These are phyloP conservation scores for Chrysoporthe cubensis DNA, from an alignment of 2,329 filamentous ascomycete genomes.

Conservation along the genomic window DNA sequence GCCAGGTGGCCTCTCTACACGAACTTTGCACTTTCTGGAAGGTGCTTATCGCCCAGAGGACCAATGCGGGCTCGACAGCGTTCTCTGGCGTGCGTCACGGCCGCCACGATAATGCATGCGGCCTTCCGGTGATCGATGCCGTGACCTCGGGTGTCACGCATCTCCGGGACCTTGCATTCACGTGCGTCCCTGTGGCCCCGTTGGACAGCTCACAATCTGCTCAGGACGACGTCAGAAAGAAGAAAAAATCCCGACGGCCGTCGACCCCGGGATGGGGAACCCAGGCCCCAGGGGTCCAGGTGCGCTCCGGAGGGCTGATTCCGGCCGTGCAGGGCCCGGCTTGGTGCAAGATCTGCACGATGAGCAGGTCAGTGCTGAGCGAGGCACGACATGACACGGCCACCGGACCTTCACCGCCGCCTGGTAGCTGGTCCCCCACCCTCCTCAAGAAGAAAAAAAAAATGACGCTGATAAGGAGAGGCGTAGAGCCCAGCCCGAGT, in stretches of 20 bases:
- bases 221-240: background rate
- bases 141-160: constrained; percentile 20
- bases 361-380: too few species aligned
- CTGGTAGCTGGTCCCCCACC: too few species aligned
- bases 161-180: constrained; percentile 29
- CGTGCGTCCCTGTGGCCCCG: constrained; percentile 1
- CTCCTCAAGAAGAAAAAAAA: too few species aligned
- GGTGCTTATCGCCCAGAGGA: background rate
- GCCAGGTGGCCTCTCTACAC: background rate
- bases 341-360: too few species aligned
- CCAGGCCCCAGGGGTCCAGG: background rate
- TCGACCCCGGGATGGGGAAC: background rate
- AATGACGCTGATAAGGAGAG: too few species aligned
- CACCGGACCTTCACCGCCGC: too few species aligned
- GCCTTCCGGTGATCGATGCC: constrained; percentile 15
- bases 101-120: constrained; percentile 27
- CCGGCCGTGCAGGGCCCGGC: too few species aligned
- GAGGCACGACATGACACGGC: too few species aligned
- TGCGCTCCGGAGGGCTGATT: background rate
- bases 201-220: background rate
- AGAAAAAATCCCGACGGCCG: background rate
- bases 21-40: constrained; percentile 14
- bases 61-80: constrained; percentile 21
- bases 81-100: constrained; percentile 23
- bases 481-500: background rate